These are phyloP conservation scores for Eugenia klotzschiana DNA, from an alignment of 441 rosid species.

Conservation along the genomic window DNA sequence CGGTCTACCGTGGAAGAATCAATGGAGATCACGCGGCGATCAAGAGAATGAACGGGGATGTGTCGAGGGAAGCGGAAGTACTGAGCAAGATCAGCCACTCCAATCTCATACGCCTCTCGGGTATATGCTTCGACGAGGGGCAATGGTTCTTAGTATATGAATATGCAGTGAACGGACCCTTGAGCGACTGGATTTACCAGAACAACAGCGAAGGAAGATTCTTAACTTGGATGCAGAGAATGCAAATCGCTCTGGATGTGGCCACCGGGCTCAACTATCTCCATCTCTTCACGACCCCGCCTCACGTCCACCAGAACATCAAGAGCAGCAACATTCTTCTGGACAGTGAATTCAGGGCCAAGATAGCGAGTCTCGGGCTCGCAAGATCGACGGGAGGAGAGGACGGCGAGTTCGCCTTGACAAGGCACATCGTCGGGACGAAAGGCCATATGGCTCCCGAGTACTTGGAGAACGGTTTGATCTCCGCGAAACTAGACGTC, in stretches of 20 bases:
- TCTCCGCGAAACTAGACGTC: constrained; percentile 60
- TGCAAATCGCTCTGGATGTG: constrained; percentile 50
- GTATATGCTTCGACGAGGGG: constrained; percentile 47
- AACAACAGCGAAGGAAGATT: constrained; percentile 10
- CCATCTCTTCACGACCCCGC: constrained; percentile 54
- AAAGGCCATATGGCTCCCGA: constrained; percentile 76
- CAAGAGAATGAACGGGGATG: constrained; percentile 58
- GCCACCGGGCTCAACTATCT: constrained; percentile 69
- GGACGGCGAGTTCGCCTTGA: constrained; percentile 43
- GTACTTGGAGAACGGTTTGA: constrained; percentile 61
- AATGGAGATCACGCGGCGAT: constrained; percentile 61
- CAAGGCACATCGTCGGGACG: constrained; percentile 67
- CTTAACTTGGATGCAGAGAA: constrained; percentile 43
- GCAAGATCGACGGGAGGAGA: constrained; percentile 34
- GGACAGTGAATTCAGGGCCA: constrained; percentile 48
- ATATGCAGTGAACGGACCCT: constrained; percentile 46
- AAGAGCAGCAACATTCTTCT: constrained; percentile 45
- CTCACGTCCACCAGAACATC: constrained; percentile 54
- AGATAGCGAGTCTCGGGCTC: constrained; percentile 51
- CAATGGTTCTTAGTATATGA: constrained; percentile 66
- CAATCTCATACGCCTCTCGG: constrained; percentile 55
- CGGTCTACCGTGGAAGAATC: constrained; percentile 43
- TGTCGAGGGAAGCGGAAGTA: constrained; percentile 43
- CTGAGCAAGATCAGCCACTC: constrained; percentile 51
- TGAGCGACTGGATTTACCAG: constrained; percentile 49